phyloP scores from a whole-genome alignment of 768 basidiomycete species.

The Mycena filopes region DNA sequence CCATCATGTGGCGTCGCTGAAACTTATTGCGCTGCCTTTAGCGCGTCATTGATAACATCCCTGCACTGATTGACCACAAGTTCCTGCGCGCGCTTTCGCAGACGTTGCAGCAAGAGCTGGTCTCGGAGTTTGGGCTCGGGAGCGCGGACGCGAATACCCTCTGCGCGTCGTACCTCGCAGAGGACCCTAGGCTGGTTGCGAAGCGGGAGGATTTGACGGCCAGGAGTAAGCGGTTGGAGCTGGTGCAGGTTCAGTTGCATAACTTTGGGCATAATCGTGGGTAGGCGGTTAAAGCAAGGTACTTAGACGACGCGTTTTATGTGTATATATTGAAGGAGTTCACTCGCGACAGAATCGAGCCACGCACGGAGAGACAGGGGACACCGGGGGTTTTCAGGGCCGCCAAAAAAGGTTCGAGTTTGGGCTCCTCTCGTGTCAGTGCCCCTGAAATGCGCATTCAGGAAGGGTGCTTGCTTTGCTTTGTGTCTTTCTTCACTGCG shows the following conservation, averaged over 20 bases:
- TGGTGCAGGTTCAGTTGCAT: conserved; percentile 50
- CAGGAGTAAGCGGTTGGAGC: conserved; percentile 48
- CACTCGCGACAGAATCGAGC: no score
- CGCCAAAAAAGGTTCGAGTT: no score
- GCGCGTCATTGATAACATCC: conserved; percentile 59
- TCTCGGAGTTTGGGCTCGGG: conserved; percentile 49
- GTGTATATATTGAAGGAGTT: no score
- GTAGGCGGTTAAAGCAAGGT: conserved; percentile 1
- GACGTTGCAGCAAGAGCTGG: conserved; percentile 45
- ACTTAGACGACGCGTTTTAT: background rate
- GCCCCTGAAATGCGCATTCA: no score
- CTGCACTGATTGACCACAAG: conserved; percentile 43
- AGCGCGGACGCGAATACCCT: conserved; percentile 45
- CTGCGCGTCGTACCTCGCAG: conserved; percentile 55
- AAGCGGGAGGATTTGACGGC: conserved; percentile 47
- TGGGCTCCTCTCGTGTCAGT: no score
- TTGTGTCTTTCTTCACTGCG: no score
- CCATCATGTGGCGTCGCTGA: background rate
- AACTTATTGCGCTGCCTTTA: conserved; percentile 29
- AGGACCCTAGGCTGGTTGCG: conserved; percentile 52
- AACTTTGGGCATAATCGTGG: conserved; percentile 33
- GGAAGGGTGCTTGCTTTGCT: no score
- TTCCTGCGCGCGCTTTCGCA: conserved; percentile 47
- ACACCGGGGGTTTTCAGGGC: no score
- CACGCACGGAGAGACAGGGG: no score